Conservation (phyloP, 2,329 filamentous ascomycete species). For the Colletotrichum navitas region DNA sequence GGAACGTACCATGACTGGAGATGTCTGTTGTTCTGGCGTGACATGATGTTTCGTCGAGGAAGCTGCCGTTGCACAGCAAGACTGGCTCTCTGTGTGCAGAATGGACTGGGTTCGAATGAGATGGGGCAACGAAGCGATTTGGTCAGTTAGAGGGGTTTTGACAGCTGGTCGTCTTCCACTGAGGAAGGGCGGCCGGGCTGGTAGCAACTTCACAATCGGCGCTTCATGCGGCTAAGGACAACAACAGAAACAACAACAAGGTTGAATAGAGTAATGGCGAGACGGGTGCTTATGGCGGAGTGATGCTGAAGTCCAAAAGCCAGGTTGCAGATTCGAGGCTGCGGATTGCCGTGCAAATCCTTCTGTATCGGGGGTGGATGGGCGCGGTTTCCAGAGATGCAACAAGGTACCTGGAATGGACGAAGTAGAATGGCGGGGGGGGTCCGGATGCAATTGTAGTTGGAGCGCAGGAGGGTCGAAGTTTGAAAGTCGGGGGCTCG, state of each 20-base stretch:
- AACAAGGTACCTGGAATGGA: constrained; percentile 39
- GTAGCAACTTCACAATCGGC: constrained; percentile 15
- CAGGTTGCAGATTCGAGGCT: constrained; percentile 13
- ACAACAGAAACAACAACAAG: constrained; percentile 8
- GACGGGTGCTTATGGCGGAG: constrained; percentile 13
- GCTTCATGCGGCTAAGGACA: constrained; percentile 39
- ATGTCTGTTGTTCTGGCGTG: constrained; percentile 42
- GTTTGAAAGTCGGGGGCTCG: constrained; percentile 37
- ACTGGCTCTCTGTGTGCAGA: not conserved
- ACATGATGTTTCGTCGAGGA: constrained; percentile 28
- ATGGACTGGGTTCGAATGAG: not conserved
- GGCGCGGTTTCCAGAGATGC: constrained; percentile 30
- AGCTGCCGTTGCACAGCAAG: not conserved
- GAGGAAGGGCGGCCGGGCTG: constrained; percentile 25
- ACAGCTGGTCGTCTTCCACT: constrained; percentile 30
- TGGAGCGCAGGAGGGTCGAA: constrained; percentile 37
- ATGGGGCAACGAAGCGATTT: not conserved
- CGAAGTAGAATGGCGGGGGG: constrained; percentile 37
- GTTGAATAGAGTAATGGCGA: constrained; percentile 27
- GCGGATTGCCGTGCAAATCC: constrained; percentile 34
- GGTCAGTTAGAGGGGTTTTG: constrained; percentile 20
- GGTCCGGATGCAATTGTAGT: constrained; percentile 41
- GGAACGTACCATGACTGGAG: constrained; percentile 42
- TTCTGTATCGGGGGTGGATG: constrained; percentile 31
- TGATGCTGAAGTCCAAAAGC: constrained; percentile 16